Base-by-base conservation (phyloP, 768 basidiomycete species). In the Pulveroboletus sp. region DNA sequence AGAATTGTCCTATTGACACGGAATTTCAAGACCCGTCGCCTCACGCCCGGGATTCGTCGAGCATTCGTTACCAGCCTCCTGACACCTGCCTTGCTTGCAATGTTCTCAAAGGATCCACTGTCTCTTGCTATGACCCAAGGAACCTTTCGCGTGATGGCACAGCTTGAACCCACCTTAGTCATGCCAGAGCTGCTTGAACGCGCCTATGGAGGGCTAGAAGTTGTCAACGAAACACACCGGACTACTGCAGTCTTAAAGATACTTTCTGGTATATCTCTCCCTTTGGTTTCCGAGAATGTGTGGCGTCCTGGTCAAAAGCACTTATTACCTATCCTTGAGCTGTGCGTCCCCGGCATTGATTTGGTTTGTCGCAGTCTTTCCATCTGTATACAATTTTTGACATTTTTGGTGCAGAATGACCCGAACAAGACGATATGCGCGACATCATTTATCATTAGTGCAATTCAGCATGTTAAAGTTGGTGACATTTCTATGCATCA, bases 181-280 rank as follows among this genome's bases (percentile, higher is more conserved):
- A 87, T 98, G 84, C 94, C 94, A 3, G 85, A 92, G 35, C 73
- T 97, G 12, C 75, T 98, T 20, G 94, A 97, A 60, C 81, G 94
- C 25, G 91, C 92, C 1, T 93, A 95, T 53, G 79, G 87, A 32
- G 93, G 93, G 0, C 72, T 98, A n/a, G 93, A 97, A 63, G 84
- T 86, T 11, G 80, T 97, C 16, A 94, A 94, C 55, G 94, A 97
- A 75, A 98, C 95, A 1, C 92, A 97, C 64, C 75, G 94, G 34
- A 97, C 94, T 5, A 93, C 92, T 2, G 90, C 94, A 1, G 90
- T 92, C 10, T 75, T 97, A 38, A 90, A 86, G 43, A 87, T 89
- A 65, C 77, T 97, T 24, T 80, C 87, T 17, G 84, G 82, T 2
- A 81, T 94, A 23, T 74, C 90, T 16, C 76, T 85, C 5, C 85